A percentile compares a stretch with the other conserved stretches of the same genome.
phyloP scores from a whole-genome alignment of 805 yeast species.

The Kuraishia floccosa region DNA sequence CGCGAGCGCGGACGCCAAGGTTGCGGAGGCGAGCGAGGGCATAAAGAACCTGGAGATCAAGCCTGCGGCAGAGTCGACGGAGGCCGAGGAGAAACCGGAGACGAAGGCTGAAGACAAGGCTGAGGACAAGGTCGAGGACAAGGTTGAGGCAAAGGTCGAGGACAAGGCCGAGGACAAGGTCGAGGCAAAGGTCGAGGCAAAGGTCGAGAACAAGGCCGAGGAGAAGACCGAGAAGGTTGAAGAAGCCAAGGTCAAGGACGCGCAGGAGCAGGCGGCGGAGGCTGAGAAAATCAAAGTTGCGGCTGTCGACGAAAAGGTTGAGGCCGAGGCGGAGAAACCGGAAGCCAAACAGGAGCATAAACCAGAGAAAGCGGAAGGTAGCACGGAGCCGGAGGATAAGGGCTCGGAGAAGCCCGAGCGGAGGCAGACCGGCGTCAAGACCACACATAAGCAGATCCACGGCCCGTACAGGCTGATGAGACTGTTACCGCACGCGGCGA shows the following conservation, averaged over 20 bases:
- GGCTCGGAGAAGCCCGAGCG: constrained; percentile 22
- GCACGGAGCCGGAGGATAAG: constrained; percentile 3
- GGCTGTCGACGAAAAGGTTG: not conserved
- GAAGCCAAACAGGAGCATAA: not conserved
- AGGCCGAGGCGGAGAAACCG: not conserved
- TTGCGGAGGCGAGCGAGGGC: not conserved
- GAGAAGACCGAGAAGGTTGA: no score
- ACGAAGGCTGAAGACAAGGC: not conserved
- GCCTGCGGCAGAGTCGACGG: no score
- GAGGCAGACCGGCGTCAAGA: constrained; percentile 15
- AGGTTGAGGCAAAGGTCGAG: not conserved
- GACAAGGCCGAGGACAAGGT: not conserved
- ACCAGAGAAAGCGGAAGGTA: constrained; percentile 4
- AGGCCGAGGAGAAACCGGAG: not conserved
- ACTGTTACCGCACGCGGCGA: constrained; percentile 70
- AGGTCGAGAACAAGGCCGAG: no score
- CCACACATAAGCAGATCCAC: constrained; percentile 47
- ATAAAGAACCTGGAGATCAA: not conserved
- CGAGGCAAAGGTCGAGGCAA: not conserved
- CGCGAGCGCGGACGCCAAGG: not conserved
- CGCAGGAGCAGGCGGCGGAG: no score
- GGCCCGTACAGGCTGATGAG: constrained; percentile 81
- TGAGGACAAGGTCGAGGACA: not conserved
- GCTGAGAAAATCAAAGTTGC: no score
- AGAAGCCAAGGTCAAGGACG: no score